phyloP scores from a whole-genome alignment of 441 rosid genomes.

The Bocquillonia castaneifolia region DNA sequence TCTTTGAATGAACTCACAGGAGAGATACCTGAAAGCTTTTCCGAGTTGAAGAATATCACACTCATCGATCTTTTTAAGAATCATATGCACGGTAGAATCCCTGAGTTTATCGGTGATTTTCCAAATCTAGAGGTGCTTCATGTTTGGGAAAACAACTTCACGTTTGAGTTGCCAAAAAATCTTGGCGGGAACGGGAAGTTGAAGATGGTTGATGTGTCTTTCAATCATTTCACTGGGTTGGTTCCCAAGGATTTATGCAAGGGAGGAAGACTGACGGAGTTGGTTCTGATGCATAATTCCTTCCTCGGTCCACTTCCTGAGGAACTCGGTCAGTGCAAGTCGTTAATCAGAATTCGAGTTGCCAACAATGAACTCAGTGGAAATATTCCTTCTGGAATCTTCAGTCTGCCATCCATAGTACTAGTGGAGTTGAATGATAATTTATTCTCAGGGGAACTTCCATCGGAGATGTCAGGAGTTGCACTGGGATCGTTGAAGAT shows the following conservation, averaged over 20 bases:
- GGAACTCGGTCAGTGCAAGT: slow-evolving; percentile 59
- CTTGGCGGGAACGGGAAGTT: slow-evolving; percentile 67
- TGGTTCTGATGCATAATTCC: slow-evolving; percentile 61
- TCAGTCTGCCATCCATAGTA: slow-evolving; percentile 41
- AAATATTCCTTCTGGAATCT: slow-evolving; percentile 64
- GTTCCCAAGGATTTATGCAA: slow-evolving; percentile 64
- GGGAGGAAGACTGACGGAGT: slow-evolving; percentile 44
- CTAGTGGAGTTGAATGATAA: slow-evolving; percentile 58
- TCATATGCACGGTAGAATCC: slow-evolving; percentile 56
- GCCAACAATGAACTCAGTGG: slow-evolving; percentile 55
- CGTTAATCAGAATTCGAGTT: slow-evolving; percentile 49
- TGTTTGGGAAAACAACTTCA: slow-evolving; percentile 79
- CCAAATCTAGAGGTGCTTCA: slow-evolving; percentile 59
- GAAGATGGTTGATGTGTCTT: slow-evolving; percentile 49
- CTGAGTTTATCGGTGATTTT: slow-evolving; percentile 57
- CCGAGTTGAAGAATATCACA: slow-evolving; percentile 39
- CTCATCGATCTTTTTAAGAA: slow-evolving; percentile 60
- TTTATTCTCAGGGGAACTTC: slow-evolving; percentile 66
- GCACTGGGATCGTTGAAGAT: slow-evolving; percentile 36
- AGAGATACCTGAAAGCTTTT: slow-evolving; percentile 61
- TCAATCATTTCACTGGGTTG: slow-evolving; percentile 64
- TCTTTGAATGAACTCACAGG: slow-evolving; percentile 61
- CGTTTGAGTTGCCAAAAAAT: slow-evolving; percentile 50
- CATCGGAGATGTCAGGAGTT: slow-evolving; percentile 49
- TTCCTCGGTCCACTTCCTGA: slow-evolving; percentile 68